Evolutionary conservation across 2,329 filamentous ascomycete species (phyloP).

Genomic region (Fusarium odoratissimum): DNA sequence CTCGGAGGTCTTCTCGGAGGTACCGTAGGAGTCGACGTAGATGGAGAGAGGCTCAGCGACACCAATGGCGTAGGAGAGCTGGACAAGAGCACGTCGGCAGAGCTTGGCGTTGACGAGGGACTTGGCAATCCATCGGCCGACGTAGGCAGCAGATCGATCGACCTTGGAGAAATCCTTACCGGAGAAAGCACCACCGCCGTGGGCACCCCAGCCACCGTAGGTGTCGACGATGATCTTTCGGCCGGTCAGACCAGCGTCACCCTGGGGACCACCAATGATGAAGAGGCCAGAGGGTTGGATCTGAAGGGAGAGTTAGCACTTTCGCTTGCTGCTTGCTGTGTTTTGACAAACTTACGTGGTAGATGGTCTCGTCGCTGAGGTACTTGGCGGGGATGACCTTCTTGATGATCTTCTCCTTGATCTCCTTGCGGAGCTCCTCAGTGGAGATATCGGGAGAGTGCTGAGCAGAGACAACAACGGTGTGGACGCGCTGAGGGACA

Average conservation of each 20-base stretch:
- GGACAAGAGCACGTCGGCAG: slow-evolving; percentile 91
- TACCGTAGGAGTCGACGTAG: slow-evolving; percentile 98
- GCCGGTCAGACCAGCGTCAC: slow-evolving; percentile 97
- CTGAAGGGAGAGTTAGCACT: slow-evolving; percentile 47
- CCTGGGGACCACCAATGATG: slow-evolving; percentile 99
- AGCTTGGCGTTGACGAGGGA: slow-evolving; percentile 91
- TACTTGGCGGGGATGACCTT: slow-evolving; percentile 92
- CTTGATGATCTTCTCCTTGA: slow-evolving; percentile 97
- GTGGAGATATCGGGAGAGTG: slow-evolving; percentile 90
- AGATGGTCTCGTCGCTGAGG: slow-evolving; percentile 91
- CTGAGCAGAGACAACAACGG: slow-evolving; percentile 95
- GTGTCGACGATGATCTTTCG: slow-evolving; percentile 99
- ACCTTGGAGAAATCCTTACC: slow-evolving; percentile 99
- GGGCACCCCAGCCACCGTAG: slow-evolving; percentile 99
- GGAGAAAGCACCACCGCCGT: slow-evolving; percentile 99
- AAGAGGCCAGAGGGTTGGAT: slow-evolving; percentile 98
- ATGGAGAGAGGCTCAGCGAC: slow-evolving; percentile 97
- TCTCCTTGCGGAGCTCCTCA: slow-evolving; percentile 92
- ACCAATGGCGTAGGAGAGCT: slow-evolving; percentile 99
- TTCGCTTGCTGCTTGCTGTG: not conserved
- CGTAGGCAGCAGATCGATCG: slow-evolving; percentile 97
- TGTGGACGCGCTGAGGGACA: slow-evolving; percentile 91
- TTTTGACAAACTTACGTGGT: slow-evolving; percentile 76
- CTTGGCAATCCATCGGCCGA: slow-evolving; percentile 99
- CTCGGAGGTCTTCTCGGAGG: slow-evolving; percentile 86